Conservation (phyloP, 2,329 filamentous ascomycete genomes). For the Paramyrothecium sp. region DNA sequence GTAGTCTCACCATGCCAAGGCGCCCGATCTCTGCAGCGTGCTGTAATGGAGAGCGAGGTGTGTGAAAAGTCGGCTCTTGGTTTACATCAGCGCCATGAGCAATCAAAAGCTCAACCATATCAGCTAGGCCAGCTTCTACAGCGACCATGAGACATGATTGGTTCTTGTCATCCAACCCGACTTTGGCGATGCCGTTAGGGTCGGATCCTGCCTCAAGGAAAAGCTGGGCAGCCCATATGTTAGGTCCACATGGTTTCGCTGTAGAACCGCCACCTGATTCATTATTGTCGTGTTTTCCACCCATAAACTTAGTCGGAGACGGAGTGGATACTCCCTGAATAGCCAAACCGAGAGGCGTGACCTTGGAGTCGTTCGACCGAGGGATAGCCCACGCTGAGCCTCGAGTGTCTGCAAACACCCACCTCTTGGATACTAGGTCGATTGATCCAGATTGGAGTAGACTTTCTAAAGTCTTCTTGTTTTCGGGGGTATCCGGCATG, state of each 20-base stretch:
- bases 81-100: not conserved
- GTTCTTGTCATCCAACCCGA: not conserved
- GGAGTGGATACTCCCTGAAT: not conserved
- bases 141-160: not conserved
- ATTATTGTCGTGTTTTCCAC: not conserved
- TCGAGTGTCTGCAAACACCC: not conserved
- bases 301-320: not conserved
- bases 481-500: not conserved
- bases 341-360: not conserved
- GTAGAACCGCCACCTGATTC: not conserved
- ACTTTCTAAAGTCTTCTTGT: not conserved
- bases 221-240: not conserved
- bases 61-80: no score
- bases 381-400: no score
- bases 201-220: not conserved
- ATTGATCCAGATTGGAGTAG: not conserved
- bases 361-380: not conserved
- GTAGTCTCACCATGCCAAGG: not conserved
- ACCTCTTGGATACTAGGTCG: no score
- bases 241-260: not conserved
- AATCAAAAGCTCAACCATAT: not conserved
- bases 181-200: not conserved
- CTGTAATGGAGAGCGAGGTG: not conserved
- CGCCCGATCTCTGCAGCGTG: not conserved
- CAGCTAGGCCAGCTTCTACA: not conserved